A percentile compares a stretch with the other conserved stretches of the same genome.
Evolutionary conservation across 257 asterid genomes (phyloP).

Genomic region (Solanum habrochaites): DNA sequence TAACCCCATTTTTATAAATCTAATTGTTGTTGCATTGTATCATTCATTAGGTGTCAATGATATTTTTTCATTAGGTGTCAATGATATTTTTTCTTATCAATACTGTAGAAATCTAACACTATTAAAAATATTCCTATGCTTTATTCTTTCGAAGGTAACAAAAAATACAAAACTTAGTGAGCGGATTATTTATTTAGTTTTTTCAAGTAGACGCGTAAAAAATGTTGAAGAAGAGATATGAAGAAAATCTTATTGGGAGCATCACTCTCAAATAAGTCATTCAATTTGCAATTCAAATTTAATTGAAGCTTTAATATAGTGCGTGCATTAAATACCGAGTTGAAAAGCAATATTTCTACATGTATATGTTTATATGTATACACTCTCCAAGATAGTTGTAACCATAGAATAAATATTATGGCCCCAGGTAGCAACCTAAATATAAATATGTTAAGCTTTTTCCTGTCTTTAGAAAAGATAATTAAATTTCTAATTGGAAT

Average conservation of each 20-base stretch:
- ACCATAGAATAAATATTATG: not conserved
- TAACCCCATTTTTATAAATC: not conserved
- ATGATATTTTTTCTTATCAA: not conserved
- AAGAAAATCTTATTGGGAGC: not conserved
- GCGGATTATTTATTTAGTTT: too few species aligned
- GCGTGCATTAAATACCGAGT: not conserved
- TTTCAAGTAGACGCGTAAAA: not conserved
- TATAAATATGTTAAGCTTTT: not conserved
- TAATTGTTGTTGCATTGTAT: not conserved
- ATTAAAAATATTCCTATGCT: not conserved
- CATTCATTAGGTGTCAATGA: not conserved
- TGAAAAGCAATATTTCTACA: not conserved
- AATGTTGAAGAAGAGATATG: not conserved
- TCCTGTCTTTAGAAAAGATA: not conserved
- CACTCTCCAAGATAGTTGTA: not conserved
- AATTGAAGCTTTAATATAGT: too few species aligned
- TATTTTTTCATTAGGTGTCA: not conserved
- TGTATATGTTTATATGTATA: not conserved
- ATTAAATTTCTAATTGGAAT: not conserved
- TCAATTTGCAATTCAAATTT: rapidly evolving
- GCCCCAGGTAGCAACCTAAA: not conserved
- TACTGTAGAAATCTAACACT: not conserved
- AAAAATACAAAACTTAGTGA: too few species aligned
- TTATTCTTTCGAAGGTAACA: not conserved
- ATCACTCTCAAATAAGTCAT: not conserved